Evolutionary conservation across 1,139 yeast species (phyloP).

Genomic region (Zygosaccharomyces sapae): DNA sequence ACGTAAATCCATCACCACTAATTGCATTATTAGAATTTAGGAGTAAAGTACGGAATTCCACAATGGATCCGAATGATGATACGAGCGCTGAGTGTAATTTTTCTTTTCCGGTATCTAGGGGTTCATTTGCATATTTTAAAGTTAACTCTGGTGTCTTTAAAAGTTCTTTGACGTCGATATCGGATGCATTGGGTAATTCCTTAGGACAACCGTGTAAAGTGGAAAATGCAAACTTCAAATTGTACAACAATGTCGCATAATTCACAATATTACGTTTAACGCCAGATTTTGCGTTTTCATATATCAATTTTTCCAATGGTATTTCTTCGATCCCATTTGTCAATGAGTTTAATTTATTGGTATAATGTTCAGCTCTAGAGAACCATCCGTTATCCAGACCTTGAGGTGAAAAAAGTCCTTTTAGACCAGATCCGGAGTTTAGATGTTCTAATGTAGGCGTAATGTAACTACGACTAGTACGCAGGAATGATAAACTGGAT

Average conservation of each 20-base stretch:
- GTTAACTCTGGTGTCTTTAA: slow-evolving; percentile 44
- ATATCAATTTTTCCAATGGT: slow-evolving; percentile 30
- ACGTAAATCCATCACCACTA: slow-evolving; percentile 71
- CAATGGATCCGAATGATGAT: slow-evolving; percentile 61
- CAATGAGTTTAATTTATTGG: slow-evolving; percentile 44
- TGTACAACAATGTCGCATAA: slow-evolving; percentile 57
- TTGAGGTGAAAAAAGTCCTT: slow-evolving; percentile 51
- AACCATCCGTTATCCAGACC: slow-evolving; percentile 60
- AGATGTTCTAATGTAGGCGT: slow-evolving; percentile 28
- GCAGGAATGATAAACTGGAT: slow-evolving; percentile 5
- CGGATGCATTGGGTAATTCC: slow-evolving; percentile 14
- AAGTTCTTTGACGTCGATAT: slow-evolving; percentile 32
- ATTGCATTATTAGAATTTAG: slow-evolving; percentile 59
- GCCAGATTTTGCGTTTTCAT: slow-evolving; percentile 31
- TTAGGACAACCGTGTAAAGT: slow-evolving; percentile 40
- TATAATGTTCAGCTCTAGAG: slow-evolving; percentile 47
- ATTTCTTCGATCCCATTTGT: slow-evolving; percentile 23
- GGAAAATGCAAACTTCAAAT: slow-evolving; percentile 56
- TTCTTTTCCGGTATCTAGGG: slow-evolving; percentile 32
- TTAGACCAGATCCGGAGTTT: slow-evolving; percentile 40
- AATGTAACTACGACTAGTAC: slow-evolving; percentile 17
- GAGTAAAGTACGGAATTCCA: slow-evolving; percentile 61
- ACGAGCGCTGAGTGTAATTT: slow-evolving; percentile 44
- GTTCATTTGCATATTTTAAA: slow-evolving; percentile 39
- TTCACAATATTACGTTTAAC: slow-evolving; percentile 43